A percentile compares a stretch with the other conserved stretches of the same genome.
Evolutionary conservation across 305 asterid genomes (phyloP).

Genomic region (Fraxinus velutina): DNA sequence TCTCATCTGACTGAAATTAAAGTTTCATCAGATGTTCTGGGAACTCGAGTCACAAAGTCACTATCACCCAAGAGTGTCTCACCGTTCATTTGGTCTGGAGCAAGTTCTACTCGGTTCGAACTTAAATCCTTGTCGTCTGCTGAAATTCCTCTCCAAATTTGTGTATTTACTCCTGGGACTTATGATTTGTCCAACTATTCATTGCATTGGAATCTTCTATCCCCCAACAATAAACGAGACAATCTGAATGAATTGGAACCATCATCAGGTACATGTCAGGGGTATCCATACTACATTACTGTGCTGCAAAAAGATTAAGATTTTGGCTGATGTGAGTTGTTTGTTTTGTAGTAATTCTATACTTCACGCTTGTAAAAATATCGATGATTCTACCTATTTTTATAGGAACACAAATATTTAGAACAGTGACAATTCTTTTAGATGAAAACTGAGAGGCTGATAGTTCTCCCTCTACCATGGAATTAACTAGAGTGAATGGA

Average conservation of each 20-base stretch:
- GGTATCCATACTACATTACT: constrained; percentile 66
- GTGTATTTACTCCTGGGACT: constrained; percentile 80
- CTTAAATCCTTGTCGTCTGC: constrained; percentile 61
- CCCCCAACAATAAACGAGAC: constrained; percentile 25
- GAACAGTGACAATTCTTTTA: constrained; percentile 11
- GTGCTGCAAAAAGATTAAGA: constrained; percentile 65
- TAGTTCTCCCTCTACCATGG: not conserved
- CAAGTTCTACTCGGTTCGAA: constrained; percentile 59
- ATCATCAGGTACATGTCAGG: constrained; percentile 60
- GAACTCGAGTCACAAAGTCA: constrained; percentile 39
- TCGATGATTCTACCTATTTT: constrained; percentile 29
- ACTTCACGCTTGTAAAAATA: constrained; percentile 32
- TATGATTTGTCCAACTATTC: constrained; percentile 80
- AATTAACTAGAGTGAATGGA: not conserved
- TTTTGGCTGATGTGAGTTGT: constrained; percentile 9
- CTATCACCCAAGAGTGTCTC: constrained; percentile 40
- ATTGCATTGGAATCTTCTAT: constrained; percentile 58
- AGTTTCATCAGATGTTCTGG: constrained; percentile 48
- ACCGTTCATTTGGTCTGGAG: constrained; percentile 84
- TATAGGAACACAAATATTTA: constrained; percentile 27
- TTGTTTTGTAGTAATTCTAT: constrained; percentile 31
- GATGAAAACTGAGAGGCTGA: not conserved
- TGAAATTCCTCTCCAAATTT: constrained; percentile 61
- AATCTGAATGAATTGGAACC: constrained; percentile 24
- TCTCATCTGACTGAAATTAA: constrained; percentile 48